These are phyloP conservation scores for Noccaea bulbosa DNA, from an alignment of 345 rosid species.

Conservation along the genomic window DNA sequence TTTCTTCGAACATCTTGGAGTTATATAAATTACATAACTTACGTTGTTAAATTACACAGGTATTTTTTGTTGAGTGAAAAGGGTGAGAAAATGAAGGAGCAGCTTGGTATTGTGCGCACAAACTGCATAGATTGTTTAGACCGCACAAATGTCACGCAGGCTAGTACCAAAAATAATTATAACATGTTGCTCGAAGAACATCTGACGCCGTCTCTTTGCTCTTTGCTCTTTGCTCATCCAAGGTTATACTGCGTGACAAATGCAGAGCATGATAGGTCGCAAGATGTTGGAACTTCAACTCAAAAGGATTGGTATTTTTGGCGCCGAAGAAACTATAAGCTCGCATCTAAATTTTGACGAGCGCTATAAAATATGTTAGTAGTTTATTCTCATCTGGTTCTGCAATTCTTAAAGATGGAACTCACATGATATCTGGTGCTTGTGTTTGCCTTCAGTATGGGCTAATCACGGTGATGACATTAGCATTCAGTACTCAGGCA, in stretches of 20 bases:
- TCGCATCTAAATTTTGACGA: constrained; percentile 82
- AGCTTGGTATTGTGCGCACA: constrained; percentile 85
- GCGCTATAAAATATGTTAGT: constrained; percentile 80
- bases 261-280: constrained; percentile 95
- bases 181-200: constrained; percentile 1
- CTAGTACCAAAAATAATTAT: constrained; percentile 38
- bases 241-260: constrained; percentile 14
- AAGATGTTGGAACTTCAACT: constrained; percentile 87
- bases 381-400: background rate
- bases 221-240: constrained; percentile 31
- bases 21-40: background rate
- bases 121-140: constrained; percentile 98
- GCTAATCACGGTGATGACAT: constrained; percentile 97
- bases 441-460: constrained; percentile 69
- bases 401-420: constrained; percentile 2
- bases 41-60: constrained; percentile 47
- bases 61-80: constrained; percentile 88
- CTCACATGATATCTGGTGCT: constrained; percentile 26
- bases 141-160: constrained; percentile 98
- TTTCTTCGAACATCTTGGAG: background rate
- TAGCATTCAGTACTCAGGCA: constrained; percentile 97
- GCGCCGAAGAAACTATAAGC: constrained; percentile 85
- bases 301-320: constrained; percentile 80
- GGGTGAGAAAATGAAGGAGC: constrained; percentile 95
- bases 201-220: background rate